Evolutionary conservation across 129 eudicot species (phyloP).

Genomic region (Cynara cardunculus): DNA sequence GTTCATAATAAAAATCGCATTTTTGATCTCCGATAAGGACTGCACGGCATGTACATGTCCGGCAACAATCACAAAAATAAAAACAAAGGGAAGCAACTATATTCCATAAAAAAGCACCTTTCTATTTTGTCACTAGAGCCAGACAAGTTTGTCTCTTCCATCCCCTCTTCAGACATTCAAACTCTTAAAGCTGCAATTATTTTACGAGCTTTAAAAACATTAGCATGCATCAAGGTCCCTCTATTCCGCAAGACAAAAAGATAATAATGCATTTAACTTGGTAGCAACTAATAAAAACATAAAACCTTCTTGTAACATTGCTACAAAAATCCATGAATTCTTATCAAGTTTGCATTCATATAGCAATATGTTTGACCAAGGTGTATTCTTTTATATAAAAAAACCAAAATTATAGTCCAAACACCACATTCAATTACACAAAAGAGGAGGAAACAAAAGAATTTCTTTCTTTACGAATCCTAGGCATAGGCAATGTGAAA

Average conservation of each 20-base stretch:
- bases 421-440: neutral
- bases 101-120: conserved; percentile 24
- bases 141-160: conserved; percentile 21
- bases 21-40: neutral
- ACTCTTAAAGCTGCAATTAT: conserved; percentile 19
- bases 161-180: conserved; percentile 23
- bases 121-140: conserved; percentile 16
- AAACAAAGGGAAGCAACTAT: neutral
- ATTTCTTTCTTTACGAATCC: neutral
- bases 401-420: neutral
- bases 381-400: neutral
- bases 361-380: neutral
- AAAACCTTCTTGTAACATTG: too few species aligned
- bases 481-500: neutral
- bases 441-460: neutral
- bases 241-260: neutral
- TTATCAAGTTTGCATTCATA: neutral
- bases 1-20: conserved; percentile 4
- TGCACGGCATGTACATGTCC: neutral
- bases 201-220: neutral
- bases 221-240: neutral
- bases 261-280: neutral
- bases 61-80: neutral
- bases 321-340: neutral
- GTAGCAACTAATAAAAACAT: neutral